Evolutionary conservation across 2,329 filamentous ascomycete species (phyloP).

Genomic region (Ilyonectria destructans): DNA sequence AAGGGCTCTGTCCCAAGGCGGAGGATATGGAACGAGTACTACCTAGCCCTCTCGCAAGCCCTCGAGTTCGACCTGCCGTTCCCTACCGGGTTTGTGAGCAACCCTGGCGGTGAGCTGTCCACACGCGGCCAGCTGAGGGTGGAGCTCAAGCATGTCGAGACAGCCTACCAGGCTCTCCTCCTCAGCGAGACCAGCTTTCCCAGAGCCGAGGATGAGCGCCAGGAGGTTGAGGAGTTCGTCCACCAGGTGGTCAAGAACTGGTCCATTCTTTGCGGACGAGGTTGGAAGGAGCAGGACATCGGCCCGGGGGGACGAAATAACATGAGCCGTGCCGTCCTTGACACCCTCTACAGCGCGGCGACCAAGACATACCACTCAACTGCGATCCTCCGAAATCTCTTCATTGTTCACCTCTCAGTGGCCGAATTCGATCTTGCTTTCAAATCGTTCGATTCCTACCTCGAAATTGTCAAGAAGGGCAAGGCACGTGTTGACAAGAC

Average conservation of each 20-base stretch:
- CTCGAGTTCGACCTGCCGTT: conserved; percentile 78
- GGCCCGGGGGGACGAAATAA: conserved; percentile 85
- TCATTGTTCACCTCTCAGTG: conserved; percentile 87
- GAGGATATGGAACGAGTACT: conserved; percentile 89
- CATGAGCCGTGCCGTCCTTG: conserved; percentile 83
- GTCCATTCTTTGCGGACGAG: conserved; percentile 83
- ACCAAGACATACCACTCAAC: conserved; percentile 98
- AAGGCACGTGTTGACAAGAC: conserved; percentile 89
- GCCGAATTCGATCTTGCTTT: conserved; percentile 94
- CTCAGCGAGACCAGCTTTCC: conserved; percentile 88
- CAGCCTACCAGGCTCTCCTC: conserved; percentile 84
- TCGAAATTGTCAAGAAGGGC: conserved; percentile 88
- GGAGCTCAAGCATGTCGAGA: conserved; percentile 86
- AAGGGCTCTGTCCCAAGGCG: conserved; percentile 74
- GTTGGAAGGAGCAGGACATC: conserved; percentile 86
- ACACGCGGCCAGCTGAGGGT: conserved; percentile 76
- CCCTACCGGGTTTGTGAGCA: conserved; percentile 63
- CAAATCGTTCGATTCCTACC: conserved; percentile 92
- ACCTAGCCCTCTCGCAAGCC: conserved; percentile 83
- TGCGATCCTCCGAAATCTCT: conserved; percentile 86
- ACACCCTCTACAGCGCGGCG: conserved; percentile 90
- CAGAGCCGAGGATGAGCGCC: conserved; percentile 83
- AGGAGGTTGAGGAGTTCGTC: conserved; percentile 87
- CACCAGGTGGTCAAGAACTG: conserved; percentile 88
- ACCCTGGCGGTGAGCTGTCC: conserved; percentile 65